Evolutionary conservation across 805 yeast species (phyloP).

Genomic region (Metschnikowia amazonensis): DNA sequence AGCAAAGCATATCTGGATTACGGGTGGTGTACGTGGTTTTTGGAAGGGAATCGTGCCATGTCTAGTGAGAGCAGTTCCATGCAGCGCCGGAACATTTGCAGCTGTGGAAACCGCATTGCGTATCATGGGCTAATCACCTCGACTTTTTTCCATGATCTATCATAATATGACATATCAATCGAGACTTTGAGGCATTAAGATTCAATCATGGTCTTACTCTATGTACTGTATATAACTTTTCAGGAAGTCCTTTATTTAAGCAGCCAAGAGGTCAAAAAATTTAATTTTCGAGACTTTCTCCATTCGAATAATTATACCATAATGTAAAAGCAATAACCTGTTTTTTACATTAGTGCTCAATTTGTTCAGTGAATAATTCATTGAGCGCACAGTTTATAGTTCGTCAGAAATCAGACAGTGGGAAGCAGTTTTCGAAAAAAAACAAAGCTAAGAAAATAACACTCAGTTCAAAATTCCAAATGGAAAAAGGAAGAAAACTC

Average conservation of each 20-base stretch:
- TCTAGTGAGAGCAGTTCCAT: conserved; percentile 56
- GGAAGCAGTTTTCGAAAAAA: background rate
- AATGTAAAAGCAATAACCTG: no score
- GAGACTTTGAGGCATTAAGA: no score
- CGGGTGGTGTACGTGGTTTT: conserved; percentile 49
- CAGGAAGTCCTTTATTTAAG: no score
- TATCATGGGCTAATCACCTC: conserved; percentile 38
- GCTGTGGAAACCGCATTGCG: conserved; percentile 68
- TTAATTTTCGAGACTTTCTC: no score
- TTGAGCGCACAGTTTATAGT: background rate
- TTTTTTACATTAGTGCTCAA: no score
- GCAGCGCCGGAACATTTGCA: conserved; percentile 74
- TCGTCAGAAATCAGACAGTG: background rate
- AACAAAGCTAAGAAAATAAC: background rate
- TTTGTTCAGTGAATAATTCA: background rate
- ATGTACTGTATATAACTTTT: no score
- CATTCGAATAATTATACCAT: no score
- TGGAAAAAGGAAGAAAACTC: background rate
- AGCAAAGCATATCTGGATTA: conserved; percentile 35
- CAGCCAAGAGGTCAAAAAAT: background rate
- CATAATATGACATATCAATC: no score
- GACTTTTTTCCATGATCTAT: no score
- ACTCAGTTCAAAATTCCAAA: background rate
- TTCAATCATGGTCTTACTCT: no score
- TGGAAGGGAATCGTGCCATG: conserved; percentile 65